Percentiles rank a stretch among this genome's conserved stretches.
Evolutionary conservation across 768 basidiomycete species (phyloP).

Genomic region (Rhodotorula babjevae): DNA sequence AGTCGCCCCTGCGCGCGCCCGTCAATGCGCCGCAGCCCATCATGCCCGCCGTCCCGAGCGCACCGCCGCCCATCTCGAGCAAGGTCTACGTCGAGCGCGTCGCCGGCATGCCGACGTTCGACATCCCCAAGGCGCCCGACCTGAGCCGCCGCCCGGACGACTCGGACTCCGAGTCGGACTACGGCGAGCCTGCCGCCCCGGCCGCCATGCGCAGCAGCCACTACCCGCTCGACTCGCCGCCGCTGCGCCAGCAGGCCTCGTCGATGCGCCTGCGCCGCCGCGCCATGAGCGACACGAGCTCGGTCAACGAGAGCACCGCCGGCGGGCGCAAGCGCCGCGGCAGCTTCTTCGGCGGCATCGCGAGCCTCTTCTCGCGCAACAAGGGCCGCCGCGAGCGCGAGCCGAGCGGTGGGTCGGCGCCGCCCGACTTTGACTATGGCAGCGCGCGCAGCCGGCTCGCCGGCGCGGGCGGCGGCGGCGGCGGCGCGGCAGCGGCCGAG

Average conservation of each 20-base stretch:
- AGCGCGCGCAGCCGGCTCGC: conserved; percentile 11
- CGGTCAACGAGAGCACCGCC: conserved; percentile 4
- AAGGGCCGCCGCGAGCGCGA: conserved; percentile 3
- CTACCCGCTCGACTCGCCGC: conserved; percentile 13
- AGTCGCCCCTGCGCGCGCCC: neutral
- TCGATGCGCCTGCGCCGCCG: neutral
- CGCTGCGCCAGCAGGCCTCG: neutral
- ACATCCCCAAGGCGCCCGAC: conserved; percentile 35
- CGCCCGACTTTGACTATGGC: conserved; percentile 11
- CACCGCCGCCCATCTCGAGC: conserved; percentile 22
- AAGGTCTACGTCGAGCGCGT: conserved; percentile 23
- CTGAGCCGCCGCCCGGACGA: conserved; percentile 20
- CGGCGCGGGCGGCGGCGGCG: neutral
- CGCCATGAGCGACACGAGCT: conserved; percentile 28
- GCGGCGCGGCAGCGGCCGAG: neutral
- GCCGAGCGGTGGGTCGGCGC: neutral
- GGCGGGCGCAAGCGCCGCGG: conserved; percentile 19
- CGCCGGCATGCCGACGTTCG: conserved; percentile 23
- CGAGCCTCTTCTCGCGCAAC: conserved; percentile 25
- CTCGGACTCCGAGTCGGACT: conserved; percentile 9
- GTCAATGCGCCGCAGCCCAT: neutral
- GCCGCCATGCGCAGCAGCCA: neutral
- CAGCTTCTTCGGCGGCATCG: conserved; percentile 32
- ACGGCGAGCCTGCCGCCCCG: neutral
- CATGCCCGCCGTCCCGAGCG: conserved; percentile 28